phyloP scores from a whole-genome alignment of 768 basidiomycete genomes.

The Hericium alpestre region DNA sequence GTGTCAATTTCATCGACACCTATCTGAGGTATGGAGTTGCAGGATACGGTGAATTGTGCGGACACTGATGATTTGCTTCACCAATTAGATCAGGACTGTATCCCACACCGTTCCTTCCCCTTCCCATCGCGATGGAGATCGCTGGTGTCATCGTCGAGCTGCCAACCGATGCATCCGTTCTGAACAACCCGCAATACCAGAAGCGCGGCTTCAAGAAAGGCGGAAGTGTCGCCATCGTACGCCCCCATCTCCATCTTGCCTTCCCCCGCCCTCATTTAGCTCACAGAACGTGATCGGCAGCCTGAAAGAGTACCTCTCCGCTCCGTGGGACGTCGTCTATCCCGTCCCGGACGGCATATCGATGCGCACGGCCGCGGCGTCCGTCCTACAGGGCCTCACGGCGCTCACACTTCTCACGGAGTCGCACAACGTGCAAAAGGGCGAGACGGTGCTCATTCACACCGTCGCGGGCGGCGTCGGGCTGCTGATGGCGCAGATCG shows the following conservation, averaged over 20 bases:
- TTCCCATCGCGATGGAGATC: slow-evolving; percentile 66
- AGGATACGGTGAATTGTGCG: background rate
- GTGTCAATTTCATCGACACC: slow-evolving; percentile 82
- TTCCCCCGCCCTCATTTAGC: no score
- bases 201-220: slow-evolving; percentile 57
- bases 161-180: slow-evolving; percentile 53
- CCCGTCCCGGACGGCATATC: slow-evolving; percentile 57
- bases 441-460: slow-evolving; percentile 75
- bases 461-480: slow-evolving; percentile 90
- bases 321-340: slow-evolving; percentile 46
- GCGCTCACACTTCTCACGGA: slow-evolving; percentile 72
- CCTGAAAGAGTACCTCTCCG: slow-evolving; percentile 64
- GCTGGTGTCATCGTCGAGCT: slow-evolving; percentile 68
- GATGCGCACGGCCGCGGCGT: slow-evolving; percentile 54
- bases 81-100: slow-evolving; percentile 53
- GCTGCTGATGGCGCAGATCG: slow-evolving; percentile 30
- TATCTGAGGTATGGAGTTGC: slow-evolving; percentile 54
- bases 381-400: slow-evolving; percentile 68
- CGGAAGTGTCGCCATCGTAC: slow-evolving; percentile 60
- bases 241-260: no score
- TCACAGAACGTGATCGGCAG: slow-evolving; percentile 40
- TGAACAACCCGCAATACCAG: slow-evolving; percentile 53
- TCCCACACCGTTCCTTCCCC: slow-evolving; percentile 44
- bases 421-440: slow-evolving; percentile 72
- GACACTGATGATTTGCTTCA: background rate